phyloP scores from a whole-genome alignment of 2,329 filamentous ascomycete genomes.

The Aspergillus melleus region DNA sequence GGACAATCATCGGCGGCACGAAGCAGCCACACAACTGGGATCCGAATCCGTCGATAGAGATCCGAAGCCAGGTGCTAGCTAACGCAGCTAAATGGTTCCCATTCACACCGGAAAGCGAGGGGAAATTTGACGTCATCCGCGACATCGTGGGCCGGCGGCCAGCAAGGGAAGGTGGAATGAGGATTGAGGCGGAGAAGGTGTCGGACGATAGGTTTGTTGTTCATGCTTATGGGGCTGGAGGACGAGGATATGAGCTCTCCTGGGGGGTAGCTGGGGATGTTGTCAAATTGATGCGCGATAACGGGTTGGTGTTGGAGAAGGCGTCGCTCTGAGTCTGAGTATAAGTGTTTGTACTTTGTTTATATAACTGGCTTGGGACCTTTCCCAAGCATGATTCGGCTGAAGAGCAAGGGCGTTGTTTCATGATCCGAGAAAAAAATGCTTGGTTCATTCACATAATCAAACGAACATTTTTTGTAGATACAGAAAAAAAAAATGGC shows the following conservation, averaged over 20 bases:
- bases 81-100: constrained; percentile 44
- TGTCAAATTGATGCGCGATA: constrained; percentile 38
- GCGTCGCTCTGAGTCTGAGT: constrained; percentile 21
- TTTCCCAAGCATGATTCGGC: not conserved
- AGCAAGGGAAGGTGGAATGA: constrained; percentile 48
- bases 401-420: not conserved
- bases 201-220: constrained; percentile 35
- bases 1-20: constrained; percentile 66
- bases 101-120: constrained; percentile 35
- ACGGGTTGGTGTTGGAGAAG: constrained; percentile 23
- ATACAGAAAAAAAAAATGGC: constrained; percentile 27
- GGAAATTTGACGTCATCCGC: constrained; percentile 44
- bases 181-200: constrained; percentile 53
- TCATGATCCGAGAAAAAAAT: constrained; percentile 12
- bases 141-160: constrained; percentile 50
- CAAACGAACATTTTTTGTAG: constrained; percentile 28
- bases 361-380: not conserved
- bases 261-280: constrained; percentile 60
- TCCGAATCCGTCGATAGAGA: constrained; percentile 48
- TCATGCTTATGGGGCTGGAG: constrained; percentile 62
- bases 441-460: constrained; percentile 21
- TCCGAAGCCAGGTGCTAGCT: constrained; percentile 50
- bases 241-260: constrained; percentile 62
- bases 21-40: constrained; percentile 62
- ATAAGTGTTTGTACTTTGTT: not conserved